Evolutionary conservation across 106 monocot species (phyloP).

Genomic region (Acorus gramineus): DNA sequence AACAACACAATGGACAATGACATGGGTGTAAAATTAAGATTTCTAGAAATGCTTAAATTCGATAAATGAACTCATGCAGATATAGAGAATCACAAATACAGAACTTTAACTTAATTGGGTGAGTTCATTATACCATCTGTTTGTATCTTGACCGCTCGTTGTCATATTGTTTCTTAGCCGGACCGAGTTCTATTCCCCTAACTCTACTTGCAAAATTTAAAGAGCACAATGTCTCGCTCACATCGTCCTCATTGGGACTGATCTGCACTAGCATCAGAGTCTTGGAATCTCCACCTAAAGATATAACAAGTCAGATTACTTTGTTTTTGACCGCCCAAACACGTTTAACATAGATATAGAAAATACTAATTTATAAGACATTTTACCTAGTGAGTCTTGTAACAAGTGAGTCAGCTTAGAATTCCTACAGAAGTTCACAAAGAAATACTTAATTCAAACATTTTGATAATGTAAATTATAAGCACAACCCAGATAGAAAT

Average conservation of each 20-base stretch:
- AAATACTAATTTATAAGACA: too few species aligned
- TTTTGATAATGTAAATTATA: neutral
- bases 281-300: slow-evolving; percentile 87
- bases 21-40: neutral
- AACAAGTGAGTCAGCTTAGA: slow-evolving; percentile 95
- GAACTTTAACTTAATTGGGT: neutral
- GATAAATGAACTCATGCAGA: too few species aligned
- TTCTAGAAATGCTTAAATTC: too few species aligned
- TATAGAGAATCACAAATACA: neutral
- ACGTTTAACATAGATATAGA: too few species aligned
- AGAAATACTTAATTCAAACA: neutral
- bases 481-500: neutral
- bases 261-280: slow-evolving; percentile 91
- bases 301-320: neutral
- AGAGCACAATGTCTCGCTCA: slow-evolving; percentile 76
- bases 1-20: neutral
- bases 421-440: slow-evolving; percentile 45
- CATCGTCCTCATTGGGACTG: slow-evolving; percentile 77
- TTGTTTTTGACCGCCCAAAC: neutral
- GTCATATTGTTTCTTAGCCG: slow-evolving; percentile 66
- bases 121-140: slow-evolving; percentile 39
- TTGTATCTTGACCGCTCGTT: slow-evolving; percentile 56
- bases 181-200: slow-evolving; percentile 86
- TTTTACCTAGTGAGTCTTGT: slow-evolving; percentile 80
- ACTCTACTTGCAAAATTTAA: slow-evolving; percentile 95